A percentile compares a stretch with the other conserved stretches of the same genome.
Conservation (phyloP, 2,329 filamentous ascomycete genomes). For the Ophiostoma piceae region DNA sequence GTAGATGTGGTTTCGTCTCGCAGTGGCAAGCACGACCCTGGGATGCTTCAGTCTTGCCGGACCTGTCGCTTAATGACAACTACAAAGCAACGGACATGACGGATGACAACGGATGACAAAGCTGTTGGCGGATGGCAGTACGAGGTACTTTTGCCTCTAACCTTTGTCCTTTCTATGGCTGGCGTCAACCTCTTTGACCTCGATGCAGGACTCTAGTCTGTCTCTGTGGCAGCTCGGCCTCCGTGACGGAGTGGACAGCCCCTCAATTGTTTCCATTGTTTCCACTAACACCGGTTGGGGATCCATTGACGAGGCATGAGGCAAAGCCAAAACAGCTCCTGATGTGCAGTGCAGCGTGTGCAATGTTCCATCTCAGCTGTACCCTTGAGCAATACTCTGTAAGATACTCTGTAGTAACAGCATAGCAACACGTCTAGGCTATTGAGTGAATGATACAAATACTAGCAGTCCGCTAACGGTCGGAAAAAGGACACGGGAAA, state of each 20-base stretch:
- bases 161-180: neutral
- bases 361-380: neutral
- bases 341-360: neutral
- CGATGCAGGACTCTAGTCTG: no score
- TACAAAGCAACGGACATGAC: no score
- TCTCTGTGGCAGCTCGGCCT: neutral
- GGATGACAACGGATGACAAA: neutral
- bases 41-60: neutral
- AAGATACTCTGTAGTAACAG: neutral
- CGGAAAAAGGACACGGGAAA: constrained; percentile 25
- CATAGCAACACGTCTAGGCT: neutral
- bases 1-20: constrained; percentile 6
- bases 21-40: constrained; percentile 23
- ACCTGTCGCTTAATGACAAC: neutral
- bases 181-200: constrained; percentile 2
- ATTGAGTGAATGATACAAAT: constrained; percentile 1
- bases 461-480: constrained; percentile 16
- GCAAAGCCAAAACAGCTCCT: constrained; percentile 15
- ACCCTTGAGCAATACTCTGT: neutral
- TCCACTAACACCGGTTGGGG: constrained; percentile 22
- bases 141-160: neutral
- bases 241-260: constrained; percentile 12
- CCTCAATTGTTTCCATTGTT: constrained; percentile 19
- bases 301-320: constrained; percentile 12
- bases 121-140: neutral